A percentile compares a stretch with the other conserved stretches of the same genome.
These are phyloP conservation scores for Mimosa pudica DNA, from an alignment of 306 rosid genomes.

Conservation along the genomic window DNA sequence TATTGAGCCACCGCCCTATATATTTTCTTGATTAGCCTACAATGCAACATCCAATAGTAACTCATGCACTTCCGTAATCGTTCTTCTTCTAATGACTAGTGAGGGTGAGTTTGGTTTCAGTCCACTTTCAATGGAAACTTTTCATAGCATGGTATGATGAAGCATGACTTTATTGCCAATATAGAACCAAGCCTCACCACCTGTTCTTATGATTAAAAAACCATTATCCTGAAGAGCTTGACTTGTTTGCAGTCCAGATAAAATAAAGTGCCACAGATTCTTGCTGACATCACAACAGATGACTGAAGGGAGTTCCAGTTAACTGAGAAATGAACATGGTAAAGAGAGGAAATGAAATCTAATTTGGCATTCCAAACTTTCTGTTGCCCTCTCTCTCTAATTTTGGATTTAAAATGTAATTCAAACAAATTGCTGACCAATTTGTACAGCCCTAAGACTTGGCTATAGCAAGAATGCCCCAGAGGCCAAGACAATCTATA, in stretches of 20 bases:
- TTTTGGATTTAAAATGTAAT: not conserved
- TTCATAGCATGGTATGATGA: conserved; percentile 8
- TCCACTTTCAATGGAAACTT: conserved; percentile 26
- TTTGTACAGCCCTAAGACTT: not conserved
- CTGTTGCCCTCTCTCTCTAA: not conserved
- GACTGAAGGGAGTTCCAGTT: not conserved
- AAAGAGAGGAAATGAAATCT: not conserved
- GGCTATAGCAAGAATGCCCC: not conserved
- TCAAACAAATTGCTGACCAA: not conserved
- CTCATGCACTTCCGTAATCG: not conserved
- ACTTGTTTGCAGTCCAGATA: not conserved
- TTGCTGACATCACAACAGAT: not conserved
- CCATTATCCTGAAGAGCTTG: not conserved
- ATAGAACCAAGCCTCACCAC: not conserved
- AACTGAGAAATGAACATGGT: not conserved
- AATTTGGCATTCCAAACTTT: not conserved
- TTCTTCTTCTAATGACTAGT: not conserved
- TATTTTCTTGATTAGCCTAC: not conserved
- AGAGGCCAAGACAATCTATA: not conserved
- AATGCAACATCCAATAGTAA: conserved; percentile 1
- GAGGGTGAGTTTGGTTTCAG: conserved; percentile 37
- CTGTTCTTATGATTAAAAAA: not conserved
- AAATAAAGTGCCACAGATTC: not conserved
- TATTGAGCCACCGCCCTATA: not conserved
- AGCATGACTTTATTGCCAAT: conserved; percentile 7